Conservation (phyloP, 345 rosid genomes). For the Salix purpurea region DNA sequence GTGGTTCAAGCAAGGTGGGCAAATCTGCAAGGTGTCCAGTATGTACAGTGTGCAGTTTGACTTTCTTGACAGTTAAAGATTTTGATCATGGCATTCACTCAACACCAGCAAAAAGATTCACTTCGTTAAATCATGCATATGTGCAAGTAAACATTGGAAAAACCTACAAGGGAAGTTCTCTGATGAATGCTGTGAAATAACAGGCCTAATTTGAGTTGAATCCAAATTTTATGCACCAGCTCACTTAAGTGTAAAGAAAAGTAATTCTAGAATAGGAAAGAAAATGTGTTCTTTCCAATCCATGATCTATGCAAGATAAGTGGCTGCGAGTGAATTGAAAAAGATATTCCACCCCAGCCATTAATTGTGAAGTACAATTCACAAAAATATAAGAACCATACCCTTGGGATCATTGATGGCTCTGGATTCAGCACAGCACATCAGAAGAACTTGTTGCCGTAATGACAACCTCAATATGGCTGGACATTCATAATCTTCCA, state of each 20-base stretch:
- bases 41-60: not conserved
- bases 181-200: not conserved
- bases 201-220: not conserved
- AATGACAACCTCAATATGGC: constrained; percentile 69
- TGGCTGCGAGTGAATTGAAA: not conserved
- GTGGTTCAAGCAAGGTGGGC: not conserved
- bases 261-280: not conserved
- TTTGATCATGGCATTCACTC: not conserved
- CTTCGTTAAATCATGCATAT: not conserved
- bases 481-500: constrained; percentile 68
- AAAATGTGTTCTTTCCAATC: not conserved
- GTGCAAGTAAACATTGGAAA: not conserved
- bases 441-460: constrained; percentile 77
- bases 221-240: not conserved
- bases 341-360: not conserved
- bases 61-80: not conserved
- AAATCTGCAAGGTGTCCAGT: not conserved
- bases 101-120: not conserved
- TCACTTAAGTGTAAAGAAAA: not conserved
- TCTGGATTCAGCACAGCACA: constrained; percentile 79
- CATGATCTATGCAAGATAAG: not conserved
- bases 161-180: not conserved
- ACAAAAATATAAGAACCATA: constrained; percentile 20
- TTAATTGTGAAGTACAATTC: not conserved
- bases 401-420: constrained; percentile 85